Conservation (phyloP, 768 basidiomycete genomes). For the Cubamyces sp. region DNA sequence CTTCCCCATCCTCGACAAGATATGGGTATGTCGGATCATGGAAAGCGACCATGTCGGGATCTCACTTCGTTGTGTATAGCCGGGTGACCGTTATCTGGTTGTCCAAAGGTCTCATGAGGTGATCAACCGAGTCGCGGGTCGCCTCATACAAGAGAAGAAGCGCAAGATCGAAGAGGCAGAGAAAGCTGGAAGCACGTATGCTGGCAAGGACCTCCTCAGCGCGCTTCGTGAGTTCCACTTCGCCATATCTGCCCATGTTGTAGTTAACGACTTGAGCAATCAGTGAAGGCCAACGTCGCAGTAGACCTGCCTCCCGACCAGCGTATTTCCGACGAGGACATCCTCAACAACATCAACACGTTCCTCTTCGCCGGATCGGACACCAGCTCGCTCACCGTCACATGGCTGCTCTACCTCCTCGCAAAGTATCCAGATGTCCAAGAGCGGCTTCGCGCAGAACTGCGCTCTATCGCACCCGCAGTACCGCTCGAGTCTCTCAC, state of each 20-base stretch:
- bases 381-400: conserved; percentile 79
- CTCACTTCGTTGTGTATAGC: conserved; percentile 50
- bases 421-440: conserved; percentile 71
- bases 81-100: conserved; percentile 43
- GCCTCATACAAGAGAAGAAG: conserved; percentile 81
- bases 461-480: conserved; percentile 50
- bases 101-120: conserved; percentile 60
- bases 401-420: conserved; percentile 83
- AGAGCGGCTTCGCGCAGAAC: conserved; percentile 69
- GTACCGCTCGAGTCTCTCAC: conserved; percentile 47
- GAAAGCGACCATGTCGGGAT: too few species aligned
- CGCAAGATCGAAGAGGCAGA: conserved; percentile 65
- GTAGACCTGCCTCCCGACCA: conserved; percentile 68
- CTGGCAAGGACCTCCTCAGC: conserved; percentile 77
- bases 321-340: conserved; percentile 85
- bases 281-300: conserved; percentile 87
- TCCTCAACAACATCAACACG: conserved; percentile 84
- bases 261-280: neutral
- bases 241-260: neutral
- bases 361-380: conserved; percentile 93
- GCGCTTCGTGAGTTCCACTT: conserved; percentile 63
- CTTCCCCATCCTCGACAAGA: conserved; percentile 53
- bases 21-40: conserved; percentile 56
- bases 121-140: conserved; percentile 73
- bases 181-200: conserved; percentile 51